These are phyloP conservation scores for Pseudogymnoascus sp. DNA, from an alignment of 2,329 filamentous ascomycete genomes.

Conservation along the genomic window DNA sequence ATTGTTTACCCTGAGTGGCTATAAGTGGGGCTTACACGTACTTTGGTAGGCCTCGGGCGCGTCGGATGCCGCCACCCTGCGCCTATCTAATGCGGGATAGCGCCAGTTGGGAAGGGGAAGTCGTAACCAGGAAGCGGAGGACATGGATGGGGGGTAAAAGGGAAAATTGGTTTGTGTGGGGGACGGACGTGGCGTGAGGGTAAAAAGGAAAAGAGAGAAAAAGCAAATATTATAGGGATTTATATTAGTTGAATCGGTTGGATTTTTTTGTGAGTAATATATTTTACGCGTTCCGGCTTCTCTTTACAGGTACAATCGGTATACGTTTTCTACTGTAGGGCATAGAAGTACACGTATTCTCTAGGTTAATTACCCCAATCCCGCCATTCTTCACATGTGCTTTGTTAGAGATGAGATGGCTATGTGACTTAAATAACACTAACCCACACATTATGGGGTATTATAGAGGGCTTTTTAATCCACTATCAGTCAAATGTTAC, in stretches of 20 bases:
- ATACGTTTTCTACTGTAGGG: not conserved
- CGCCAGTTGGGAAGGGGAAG: not conserved
- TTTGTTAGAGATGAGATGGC: not conserved
- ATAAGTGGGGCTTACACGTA: no score
- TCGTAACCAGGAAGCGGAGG: not conserved
- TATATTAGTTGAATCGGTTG: not conserved
- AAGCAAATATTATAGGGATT: not conserved
- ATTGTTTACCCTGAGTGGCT: not conserved
- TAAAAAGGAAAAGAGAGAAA: not conserved
- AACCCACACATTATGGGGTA: not conserved
- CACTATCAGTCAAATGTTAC: not conserved
- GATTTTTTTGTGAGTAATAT: not conserved
- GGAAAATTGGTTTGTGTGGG: not conserved
- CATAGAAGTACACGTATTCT: not conserved
- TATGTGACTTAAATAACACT: not conserved
- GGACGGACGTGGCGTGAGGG: not conserved
- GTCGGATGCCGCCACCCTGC: slow-evolving; percentile 5
- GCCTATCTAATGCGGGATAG: not conserved
- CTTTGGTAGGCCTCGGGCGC: not conserved
- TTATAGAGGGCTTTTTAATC: not conserved
- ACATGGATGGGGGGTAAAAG: slow-evolving; percentile 1
- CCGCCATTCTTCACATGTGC: not conserved
- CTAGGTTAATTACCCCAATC: not conserved
- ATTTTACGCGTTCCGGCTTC: not conserved
- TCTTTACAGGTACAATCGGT: not conserved